phyloP scores from a whole-genome alignment of 345 rosid genomes.

The Arabis hirsuta region DNA sequence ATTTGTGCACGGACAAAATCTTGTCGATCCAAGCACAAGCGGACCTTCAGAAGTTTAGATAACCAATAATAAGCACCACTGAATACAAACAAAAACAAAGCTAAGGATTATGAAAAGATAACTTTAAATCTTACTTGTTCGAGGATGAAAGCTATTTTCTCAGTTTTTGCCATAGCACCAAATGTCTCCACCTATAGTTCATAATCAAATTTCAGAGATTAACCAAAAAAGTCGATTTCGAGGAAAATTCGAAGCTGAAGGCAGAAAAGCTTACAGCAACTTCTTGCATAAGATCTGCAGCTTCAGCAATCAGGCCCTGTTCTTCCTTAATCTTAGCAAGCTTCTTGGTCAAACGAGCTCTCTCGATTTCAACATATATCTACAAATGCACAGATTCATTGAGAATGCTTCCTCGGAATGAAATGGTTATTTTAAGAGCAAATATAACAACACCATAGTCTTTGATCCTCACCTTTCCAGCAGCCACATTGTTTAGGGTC shows the following conservation, averaged over 20 bases:
- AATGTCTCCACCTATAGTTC: conserved; percentile 83
- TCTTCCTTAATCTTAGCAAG: conserved; percentile 94
- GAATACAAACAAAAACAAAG: neutral
- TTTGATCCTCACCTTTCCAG: conserved; percentile 73
- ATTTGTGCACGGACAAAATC: conserved; percentile 93
- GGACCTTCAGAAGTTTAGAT: conserved; percentile 57
- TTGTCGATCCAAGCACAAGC: conserved; percentile 84
- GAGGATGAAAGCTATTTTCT: conserved; percentile 93
- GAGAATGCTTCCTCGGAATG: too few relatives aligned
- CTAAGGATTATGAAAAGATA: neutral
- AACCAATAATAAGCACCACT: conserved; percentile 14
- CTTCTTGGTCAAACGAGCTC: conserved; percentile 86
- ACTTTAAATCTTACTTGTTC: conserved; percentile 64
- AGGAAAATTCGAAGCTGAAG: neutral
- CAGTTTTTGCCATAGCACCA: conserved; percentile 97
- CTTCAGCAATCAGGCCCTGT: conserved; percentile 87
- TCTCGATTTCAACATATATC: conserved; percentile 94
- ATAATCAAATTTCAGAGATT: neutral
- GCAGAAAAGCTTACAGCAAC: conserved; percentile 70
- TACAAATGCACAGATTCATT: conserved; percentile 26
- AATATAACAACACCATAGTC: neutral
- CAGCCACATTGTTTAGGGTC: conserved; percentile 73
- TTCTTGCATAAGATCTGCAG: conserved; percentile 99
- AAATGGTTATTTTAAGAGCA: too few relatives aligned
- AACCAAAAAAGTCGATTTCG: neutral